phyloP scores from a whole-genome alignment of 176 grass and related monocot genomes.

The Cenchrus fungigraminus region DNA sequence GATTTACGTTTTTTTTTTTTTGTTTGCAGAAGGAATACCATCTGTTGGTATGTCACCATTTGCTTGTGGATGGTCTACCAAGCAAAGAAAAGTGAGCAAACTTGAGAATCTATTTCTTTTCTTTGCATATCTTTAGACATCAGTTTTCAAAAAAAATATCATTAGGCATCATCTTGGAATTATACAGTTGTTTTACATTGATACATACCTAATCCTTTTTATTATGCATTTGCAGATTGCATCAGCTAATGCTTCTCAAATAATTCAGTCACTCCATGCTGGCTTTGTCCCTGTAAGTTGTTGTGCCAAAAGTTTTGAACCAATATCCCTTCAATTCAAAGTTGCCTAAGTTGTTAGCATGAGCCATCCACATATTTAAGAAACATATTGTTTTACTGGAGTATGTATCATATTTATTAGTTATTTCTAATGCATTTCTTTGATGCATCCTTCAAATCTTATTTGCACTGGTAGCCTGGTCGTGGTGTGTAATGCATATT shows the following conservation, averaged over 20 bases:
- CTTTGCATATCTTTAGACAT: slow-evolving; percentile 17
- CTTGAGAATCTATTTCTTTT: slow-evolving; percentile 30
- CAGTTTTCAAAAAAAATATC: no score
- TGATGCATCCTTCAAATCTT: slow-evolving; percentile 15
- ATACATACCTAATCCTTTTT: slow-evolving; percentile 9
- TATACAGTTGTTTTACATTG: slow-evolving; percentile 19
- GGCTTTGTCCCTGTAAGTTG: slow-evolving; percentile 92
- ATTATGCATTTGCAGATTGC: slow-evolving; percentile 60
- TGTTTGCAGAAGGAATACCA: slow-evolving; percentile 91
- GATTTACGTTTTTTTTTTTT: slow-evolving; percentile 35
- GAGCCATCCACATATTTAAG: neutral
- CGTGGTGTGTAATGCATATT: neutral
- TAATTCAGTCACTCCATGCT: slow-evolving; percentile 62
- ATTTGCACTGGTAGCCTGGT: neutral
- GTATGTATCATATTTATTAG: slow-evolving; percentile 11
- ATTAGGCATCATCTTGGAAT: slow-evolving; percentile 6
- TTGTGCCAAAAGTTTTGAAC: slow-evolving; percentile 22
- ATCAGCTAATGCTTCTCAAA: slow-evolving; percentile 78
- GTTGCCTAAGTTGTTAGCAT: neutral
- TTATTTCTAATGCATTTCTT: neutral
- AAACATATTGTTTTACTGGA: neutral
- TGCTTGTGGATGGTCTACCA: slow-evolving; percentile 95
- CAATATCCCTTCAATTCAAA: neutral
- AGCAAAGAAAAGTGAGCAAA: slow-evolving; percentile 71
- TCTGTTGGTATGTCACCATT: slow-evolving; percentile 95